A percentile compares a stretch with the other conserved stretches of the same genome.
Conservation (phyloP, 345 rosid genomes). For the Aquilaria malaccensis region DNA sequence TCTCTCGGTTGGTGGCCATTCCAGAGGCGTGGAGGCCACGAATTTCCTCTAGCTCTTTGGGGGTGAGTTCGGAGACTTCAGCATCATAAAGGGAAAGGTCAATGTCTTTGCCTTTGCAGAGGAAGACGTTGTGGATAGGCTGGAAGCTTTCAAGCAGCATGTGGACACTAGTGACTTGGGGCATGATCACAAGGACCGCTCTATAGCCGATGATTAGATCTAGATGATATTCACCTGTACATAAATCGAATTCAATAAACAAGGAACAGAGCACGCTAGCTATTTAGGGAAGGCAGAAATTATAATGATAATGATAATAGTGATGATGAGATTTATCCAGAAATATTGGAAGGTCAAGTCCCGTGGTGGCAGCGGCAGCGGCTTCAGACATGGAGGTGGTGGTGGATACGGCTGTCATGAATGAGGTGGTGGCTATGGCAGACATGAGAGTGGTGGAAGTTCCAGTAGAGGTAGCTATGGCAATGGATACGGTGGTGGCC, state of each 20-base stretch:
- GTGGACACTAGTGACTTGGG: conserved; percentile 16
- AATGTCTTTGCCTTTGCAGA: too few species aligned
- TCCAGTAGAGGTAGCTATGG: conserved; percentile 22
- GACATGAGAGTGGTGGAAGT: conserved; percentile 35
- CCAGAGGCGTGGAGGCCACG: too few species aligned
- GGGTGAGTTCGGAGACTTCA: too few species aligned
- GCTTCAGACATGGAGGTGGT: conserved; percentile 35
- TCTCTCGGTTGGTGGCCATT: too few species aligned
- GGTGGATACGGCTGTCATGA: conserved; percentile 36
- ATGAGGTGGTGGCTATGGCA: conserved; percentile 30
- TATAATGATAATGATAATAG: conserved; percentile 58
- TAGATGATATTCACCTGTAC: too few species aligned
- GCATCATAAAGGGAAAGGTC: too few species aligned
- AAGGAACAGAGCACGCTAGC: conserved; percentile 74
- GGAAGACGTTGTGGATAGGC: conserved; percentile 27
- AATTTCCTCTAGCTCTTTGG: too few species aligned
- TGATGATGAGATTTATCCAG: too few species aligned
- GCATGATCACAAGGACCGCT: conserved; percentile 18
- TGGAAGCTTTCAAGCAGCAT: not conserved
- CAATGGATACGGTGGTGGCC: conserved; percentile 22
- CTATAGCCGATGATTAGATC: too few species aligned
- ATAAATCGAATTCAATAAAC: conserved; percentile 31
- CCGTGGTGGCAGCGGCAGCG: conserved; percentile 44
- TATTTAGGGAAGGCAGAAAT: conserved; percentile 83
- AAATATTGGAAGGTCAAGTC: conserved; percentile 39